Conservation (phyloP, 306 rosid genomes). For the Albizia julibrissin region DNA sequence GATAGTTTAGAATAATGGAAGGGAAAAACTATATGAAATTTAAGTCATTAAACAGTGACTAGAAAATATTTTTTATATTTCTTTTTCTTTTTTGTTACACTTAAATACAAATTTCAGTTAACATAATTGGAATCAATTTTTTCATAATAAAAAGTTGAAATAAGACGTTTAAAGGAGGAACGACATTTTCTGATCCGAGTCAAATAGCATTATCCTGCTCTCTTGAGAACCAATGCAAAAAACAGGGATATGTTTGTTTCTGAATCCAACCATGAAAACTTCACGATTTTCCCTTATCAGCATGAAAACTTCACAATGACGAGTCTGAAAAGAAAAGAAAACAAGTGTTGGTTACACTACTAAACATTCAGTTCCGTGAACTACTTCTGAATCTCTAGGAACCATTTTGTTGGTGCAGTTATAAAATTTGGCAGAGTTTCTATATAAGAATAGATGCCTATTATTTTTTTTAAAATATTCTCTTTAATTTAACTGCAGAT, state of each 20-base stretch:
- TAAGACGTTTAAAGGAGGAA: neutral
- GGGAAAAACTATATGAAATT: neutral
- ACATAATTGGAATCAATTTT: neutral
- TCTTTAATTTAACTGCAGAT: slow-evolving; percentile 58
- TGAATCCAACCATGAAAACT: neutral
- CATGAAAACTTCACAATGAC: too few relatives aligned
- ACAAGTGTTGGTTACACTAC: neutral
- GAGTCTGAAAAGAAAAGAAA: too few relatives aligned
- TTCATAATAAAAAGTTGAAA: neutral
- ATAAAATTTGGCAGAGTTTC: slow-evolving; percentile 19
- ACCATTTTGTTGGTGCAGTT: neutral
- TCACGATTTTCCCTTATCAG: neutral
- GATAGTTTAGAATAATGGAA: neutral
- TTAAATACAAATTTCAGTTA: neutral
- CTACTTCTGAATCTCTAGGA: slow-evolving; percentile 2
- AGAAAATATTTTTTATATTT: slow-evolving; percentile 2
- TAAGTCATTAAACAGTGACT: neutral
- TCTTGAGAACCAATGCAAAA: slow-evolving; percentile 1
- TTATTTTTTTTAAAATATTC: neutral
- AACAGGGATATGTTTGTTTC: neutral
- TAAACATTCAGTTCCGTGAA: neutral
- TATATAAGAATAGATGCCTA: neutral
- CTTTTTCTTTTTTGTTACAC: neutral
- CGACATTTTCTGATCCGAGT: neutral
- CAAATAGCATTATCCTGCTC: neutral